Base-by-base conservation (phyloP, 2,329 filamentous ascomycete species). In the Neofusicoccum sp. region DNA sequence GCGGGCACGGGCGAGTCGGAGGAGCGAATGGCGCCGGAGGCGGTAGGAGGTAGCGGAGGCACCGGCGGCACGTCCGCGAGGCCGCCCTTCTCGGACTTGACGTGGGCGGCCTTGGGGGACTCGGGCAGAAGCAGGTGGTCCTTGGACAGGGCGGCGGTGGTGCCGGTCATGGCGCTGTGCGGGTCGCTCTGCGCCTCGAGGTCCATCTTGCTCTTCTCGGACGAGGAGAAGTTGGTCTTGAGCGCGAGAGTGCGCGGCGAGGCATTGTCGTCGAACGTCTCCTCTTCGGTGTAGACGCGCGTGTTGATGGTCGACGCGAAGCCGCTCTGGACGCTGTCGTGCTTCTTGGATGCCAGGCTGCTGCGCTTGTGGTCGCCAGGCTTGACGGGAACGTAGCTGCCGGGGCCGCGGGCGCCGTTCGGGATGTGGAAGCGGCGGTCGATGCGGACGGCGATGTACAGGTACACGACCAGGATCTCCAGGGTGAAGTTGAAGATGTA, bases 401-500 rank as follows among this genome's bases (percentile, higher is more conserved):
- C 84, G 0, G 84, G 82, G 0, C 78, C 82, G 45, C 81, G 81
- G 69, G 86, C 86, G 45, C 89, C 88, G 70, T 95, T 78, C 1
- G 90, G 90, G 26, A 95, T 78, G 69, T 88, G 82, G 77, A 93
- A 96, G 43, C 89, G 84, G 63, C 82, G 80, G 71, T 96, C 92
- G 63, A 95, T 86, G 33, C 91, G 83, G 20, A 82, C 74, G 14
- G 89, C 69, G 0, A 87, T 81, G 74, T 90, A 93, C 7, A 87
- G 76, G 58, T 81, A 82, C 4, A 93, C 81, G 38, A 91, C 85
- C 26, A 89, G 70, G 41, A 93, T 77, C 74, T 96, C 92, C 38
- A 93, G 79, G 14, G 78, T 78, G 70, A 90, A 96, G 76, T 90
- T 89, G 78, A 95, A 90, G 69, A 86, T 76, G 77, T 95, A 96